Percentiles rank a stretch among this genome's conserved stretches.
Evolutionary conservation across 805 yeast genomes (phyloP).

Genomic region (Myxozyma nipponensis): DNA sequence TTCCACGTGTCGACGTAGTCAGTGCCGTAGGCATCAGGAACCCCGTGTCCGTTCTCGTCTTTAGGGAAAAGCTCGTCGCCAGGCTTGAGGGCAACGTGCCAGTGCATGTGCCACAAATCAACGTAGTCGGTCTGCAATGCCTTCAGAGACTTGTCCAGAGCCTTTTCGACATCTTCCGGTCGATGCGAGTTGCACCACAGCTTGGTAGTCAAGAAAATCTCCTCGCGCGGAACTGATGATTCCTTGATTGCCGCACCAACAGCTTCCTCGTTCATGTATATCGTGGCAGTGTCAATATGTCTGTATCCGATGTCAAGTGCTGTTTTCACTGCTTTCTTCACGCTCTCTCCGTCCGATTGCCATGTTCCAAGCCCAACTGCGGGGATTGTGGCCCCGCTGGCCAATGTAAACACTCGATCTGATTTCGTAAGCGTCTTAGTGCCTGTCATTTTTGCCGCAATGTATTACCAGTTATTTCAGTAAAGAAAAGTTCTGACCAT

Average conservation of each 20-base stretch:
- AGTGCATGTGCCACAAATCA: slow-evolving; percentile 72
- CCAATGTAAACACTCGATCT: slow-evolving; percentile 40
- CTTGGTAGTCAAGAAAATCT: slow-evolving; percentile 14
- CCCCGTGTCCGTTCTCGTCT: slow-evolving; percentile 43
- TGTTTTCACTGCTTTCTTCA: background rate
- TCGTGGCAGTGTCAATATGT: slow-evolving; percentile 28
- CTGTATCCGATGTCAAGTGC: background rate
- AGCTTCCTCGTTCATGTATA: slow-evolving; percentile 34
- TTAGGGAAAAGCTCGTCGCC: slow-evolving; percentile 34
- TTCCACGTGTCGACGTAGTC: slow-evolving; percentile 57
- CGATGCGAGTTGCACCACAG: slow-evolving; percentile 38
- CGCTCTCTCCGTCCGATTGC: slow-evolving; percentile 40
- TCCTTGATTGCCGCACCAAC: slow-evolving; percentile 14
- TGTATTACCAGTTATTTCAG: too few species aligned
- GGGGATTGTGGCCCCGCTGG: slow-evolving; percentile 63
- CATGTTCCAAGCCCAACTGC: slow-evolving; percentile 73
- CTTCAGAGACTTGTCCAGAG: slow-evolving; percentile 55
- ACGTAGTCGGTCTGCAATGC: slow-evolving; percentile 68
- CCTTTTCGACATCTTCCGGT: slow-evolving; percentile 40
- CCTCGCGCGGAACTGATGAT: slow-evolving; percentile 3
- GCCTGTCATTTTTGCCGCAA: background rate
- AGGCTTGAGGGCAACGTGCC: slow-evolving; percentile 61
- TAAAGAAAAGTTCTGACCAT: too few species aligned
- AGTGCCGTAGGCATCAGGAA: slow-evolving; percentile 32
- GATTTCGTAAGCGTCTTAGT: background rate